Evolutionary conservation across 2,329 filamentous ascomycete genomes (phyloP), one percentile per base, ranked within the genome.

Genomic region (Aspergillus unguis): DNA sequence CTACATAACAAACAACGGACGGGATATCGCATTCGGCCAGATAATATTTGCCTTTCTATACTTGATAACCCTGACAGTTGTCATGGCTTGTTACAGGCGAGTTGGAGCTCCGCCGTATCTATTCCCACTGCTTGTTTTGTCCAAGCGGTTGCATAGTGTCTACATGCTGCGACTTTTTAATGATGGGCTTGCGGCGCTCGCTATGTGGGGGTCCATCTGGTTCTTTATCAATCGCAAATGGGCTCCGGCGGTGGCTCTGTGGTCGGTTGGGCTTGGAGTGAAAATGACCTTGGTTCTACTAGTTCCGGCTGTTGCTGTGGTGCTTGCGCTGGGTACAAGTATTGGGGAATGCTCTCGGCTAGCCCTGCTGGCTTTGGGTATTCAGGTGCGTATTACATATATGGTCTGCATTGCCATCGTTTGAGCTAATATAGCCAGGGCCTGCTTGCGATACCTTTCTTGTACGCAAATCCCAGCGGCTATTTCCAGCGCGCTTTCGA

Each of bases 81-180:
- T 95, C 3, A 86, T 96, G 79, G 77, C 83, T 31, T 95, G 90
- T 73, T 97, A 99, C 57, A 62, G 69, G 45, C 63, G 68, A 23
- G 64, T 69, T 3, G 60, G 65, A 7, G 73, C 73, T 17, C 92
- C 94, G 6, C 90, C 90, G 0, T 97, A 95, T 71, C 78, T 97
- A 52, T 86, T 96, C 57, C 86, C 90, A 0, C 79, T 97, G 54
- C 80, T 99, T 45, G 82, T 95, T 48, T 75, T 96, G 42, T 96
- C 92, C 50, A 97, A 97, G 72, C 84, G 94, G 33, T 76, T 97
- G 27, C 94, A 99, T 71, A 96, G 90, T 71, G 87, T 99, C 62
- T 99, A 94, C 66, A 75, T 99, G 61, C 80, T 99, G 50, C 84
- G 94, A 40, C 86, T 92, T 65, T 99, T 99, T 79, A 99, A 99